Conservation (phyloP, 2,329 filamentous ascomycete genomes). For the Tothia fuscella region DNA sequence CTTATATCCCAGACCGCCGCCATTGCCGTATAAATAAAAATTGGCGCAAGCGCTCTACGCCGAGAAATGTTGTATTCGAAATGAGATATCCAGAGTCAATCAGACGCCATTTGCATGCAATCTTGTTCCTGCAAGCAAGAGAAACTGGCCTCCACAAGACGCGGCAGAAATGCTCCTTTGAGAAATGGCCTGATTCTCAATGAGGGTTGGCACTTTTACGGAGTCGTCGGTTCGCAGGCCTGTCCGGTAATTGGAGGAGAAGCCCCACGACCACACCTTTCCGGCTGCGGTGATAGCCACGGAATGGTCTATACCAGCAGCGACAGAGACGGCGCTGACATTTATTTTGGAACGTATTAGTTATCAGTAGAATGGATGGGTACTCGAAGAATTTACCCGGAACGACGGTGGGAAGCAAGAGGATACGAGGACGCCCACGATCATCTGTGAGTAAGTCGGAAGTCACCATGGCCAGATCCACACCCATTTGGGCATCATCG, state of each 20-base stretch:
- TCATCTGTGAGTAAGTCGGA: constrained; percentile 56
- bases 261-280: constrained; percentile 67
- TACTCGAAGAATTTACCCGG: constrained; percentile 1
- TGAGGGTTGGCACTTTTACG: constrained; percentile 60
- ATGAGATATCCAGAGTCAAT: too few relatives aligned
- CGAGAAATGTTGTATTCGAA: too few relatives aligned
- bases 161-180: constrained; percentile 62
- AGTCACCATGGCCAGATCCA: constrained; percentile 42
- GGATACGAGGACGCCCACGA: constrained; percentile 58
- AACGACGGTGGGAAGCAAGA: constrained; percentile 40
- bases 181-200: constrained; percentile 75
- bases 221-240: constrained; percentile 64
- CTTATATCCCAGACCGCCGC: too few relatives aligned
- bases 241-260: constrained; percentile 69
- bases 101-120: too few relatives aligned
- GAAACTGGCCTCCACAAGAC: constrained; percentile 86
- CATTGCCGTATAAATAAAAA: too few relatives aligned
- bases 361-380: too few relatives aligned
- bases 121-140: too few relatives aligned
- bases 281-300: constrained; percentile 59
- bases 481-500: constrained; percentile 44
- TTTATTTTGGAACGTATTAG: too few relatives aligned
- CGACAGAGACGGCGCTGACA: too few relatives aligned
- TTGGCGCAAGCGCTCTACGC: too few relatives aligned
- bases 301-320: constrained; percentile 58